Evolutionary conservation across 352 stramenopile genomes (phyloP).

Genomic region (Thraustochytrium aureum): DNA sequence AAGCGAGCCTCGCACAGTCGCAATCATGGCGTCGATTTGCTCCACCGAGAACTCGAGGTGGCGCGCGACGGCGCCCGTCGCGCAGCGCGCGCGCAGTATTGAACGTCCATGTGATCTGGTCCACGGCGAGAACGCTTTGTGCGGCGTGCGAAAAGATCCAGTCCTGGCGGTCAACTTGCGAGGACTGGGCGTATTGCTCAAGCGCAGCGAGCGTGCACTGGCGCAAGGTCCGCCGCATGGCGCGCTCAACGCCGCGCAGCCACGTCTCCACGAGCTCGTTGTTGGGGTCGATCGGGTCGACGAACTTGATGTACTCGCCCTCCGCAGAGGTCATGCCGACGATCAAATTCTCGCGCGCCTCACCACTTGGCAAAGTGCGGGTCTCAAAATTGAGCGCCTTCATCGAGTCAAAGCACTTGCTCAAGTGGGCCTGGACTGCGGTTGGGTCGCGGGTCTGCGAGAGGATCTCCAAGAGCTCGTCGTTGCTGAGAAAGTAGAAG

Average conservation of each 20-base stretch:
- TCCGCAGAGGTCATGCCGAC: constrained; percentile 81
- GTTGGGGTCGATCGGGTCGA: constrained; percentile 15
- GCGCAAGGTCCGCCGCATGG: constrained; percentile 51
- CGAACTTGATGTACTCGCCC: constrained; percentile 75
- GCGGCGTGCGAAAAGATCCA: constrained; percentile 92
- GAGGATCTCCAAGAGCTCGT: constrained; percentile 91
- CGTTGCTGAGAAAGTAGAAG: constrained; percentile 96
- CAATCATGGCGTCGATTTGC: constrained; percentile 90
- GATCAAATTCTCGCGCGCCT: constrained; percentile 29
- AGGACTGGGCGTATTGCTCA: constrained; percentile 69
- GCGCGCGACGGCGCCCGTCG: background rate
- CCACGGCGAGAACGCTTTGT: constrained; percentile 88
- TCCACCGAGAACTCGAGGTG: constrained; percentile 67
- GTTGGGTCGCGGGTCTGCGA: constrained; percentile 91
- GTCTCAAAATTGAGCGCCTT: constrained; percentile 70
- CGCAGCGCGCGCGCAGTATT: constrained; percentile 78
- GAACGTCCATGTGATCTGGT: constrained; percentile 90
- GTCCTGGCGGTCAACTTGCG: constrained; percentile 58
- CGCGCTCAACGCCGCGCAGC: constrained; percentile 52
- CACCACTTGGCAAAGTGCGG: constrained; percentile 76
- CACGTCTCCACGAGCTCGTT: constrained; percentile 47
- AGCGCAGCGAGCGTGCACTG: constrained; percentile 84
- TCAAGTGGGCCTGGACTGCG: constrained; percentile 86
- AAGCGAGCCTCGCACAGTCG: constrained; percentile 81
- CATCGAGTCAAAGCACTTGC: constrained; percentile 89